These are phyloP conservation scores for Rhazya stricta DNA, from an alignment of 257 asterid species.

Conservation along the genomic window DNA sequence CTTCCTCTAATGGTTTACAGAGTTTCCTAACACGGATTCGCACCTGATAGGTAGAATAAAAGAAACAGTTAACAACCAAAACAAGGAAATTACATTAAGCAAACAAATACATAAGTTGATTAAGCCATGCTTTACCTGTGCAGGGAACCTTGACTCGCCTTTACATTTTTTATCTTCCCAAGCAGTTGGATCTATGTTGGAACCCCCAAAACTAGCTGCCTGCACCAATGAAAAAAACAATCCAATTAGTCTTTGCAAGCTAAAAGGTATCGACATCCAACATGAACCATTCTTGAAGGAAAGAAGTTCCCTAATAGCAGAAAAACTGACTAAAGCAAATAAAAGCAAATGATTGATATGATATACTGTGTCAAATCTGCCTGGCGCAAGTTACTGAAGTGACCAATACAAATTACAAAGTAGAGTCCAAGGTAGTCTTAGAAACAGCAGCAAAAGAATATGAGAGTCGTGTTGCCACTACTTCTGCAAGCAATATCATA, in stretches of 20 bases:
- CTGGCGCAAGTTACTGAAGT: not conserved
- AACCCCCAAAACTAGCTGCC: conserved; percentile 89
- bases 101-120: conserved; percentile 1
- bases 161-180: conserved; percentile 98
- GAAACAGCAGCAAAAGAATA: conserved; percentile 4
- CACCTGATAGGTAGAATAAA: conserved; percentile 42
- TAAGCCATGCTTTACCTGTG: conserved; percentile 55
- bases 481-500: not conserved
- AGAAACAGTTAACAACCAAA: conserved; percentile 12
- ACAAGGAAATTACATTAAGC: not conserved
- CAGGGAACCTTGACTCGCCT: conserved; percentile 98
- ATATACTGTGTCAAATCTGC: not conserved
- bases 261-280: not conserved
- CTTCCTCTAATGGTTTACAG: conserved; percentile 87
- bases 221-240: conserved; percentile 21
- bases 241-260: not conserved
- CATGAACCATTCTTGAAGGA: not conserved
- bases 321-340: not conserved
- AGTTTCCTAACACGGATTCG: conserved; percentile 71
- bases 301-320: not conserved
- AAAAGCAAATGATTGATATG: not conserved
- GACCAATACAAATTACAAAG: not conserved
- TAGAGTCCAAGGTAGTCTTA: not conserved
- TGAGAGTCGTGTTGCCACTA: not conserved
- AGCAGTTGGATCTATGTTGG: conserved; percentile 97